Evolutionary conservation across 768 basidiomycete genomes (phyloP), one percentile per base, ranked within the genome.

Genomic region (Trametes maxima): DNA sequence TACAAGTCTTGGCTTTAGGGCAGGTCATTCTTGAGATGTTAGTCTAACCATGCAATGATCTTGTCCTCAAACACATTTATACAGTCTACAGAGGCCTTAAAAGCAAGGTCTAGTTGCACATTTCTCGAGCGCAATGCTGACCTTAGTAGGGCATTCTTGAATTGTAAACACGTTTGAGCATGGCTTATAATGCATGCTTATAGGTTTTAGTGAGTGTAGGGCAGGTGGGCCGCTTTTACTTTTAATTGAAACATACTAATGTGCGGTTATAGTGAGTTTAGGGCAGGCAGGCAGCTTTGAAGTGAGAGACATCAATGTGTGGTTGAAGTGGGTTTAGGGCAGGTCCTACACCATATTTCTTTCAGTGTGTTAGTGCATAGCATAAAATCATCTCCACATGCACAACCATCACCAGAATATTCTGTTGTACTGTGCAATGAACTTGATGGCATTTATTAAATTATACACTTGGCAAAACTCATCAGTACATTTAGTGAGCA

Each of bases 351-450:
- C 69, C 22, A 63, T 25, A 16, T 21, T 17, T 21, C 56, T 69
- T 4, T 57, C 44, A 13, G 59, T 64, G 35, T 54, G 53, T 7
- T 52, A 44, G 7, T 48, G 52, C 2, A 67, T 69, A 42, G 39
- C 5, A 1, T 70, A 50, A 12, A n/a, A n/a, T n/a, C n/a, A n/a
- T n/a, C n/a, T 44, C 14, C 8, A 3, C 28, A 3, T 33, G 28
- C 28, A 33, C 3, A 8, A 33, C 28, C n/a, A n/a, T 33, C 28
- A 7, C 44, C 44, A 8, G 57, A 40, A 14, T 50, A 46, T 6
- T 19, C 42, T 10, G 28, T 28, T 10, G 61, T 68, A 11, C 56
- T 64, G 54, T 33, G 28, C 4, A 3, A 33, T 33, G 28, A 3
- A 33, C 28, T 33, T 33, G 28, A 33, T 8, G 8, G 28, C 28